phyloP scores from a whole-genome alignment of 192 early-diverging fungal species.

The Diversispora epigaea region DNA sequence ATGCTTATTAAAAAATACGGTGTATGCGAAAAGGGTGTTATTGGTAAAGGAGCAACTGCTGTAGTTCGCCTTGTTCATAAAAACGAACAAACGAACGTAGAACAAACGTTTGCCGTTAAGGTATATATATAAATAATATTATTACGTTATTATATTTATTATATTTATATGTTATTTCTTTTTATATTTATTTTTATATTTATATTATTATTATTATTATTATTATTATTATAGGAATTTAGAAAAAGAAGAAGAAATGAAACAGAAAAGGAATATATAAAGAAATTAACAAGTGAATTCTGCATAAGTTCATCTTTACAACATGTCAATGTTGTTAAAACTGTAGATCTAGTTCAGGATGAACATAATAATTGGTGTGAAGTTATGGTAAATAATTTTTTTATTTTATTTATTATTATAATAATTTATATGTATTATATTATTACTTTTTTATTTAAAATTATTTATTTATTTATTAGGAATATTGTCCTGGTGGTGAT shows the following conservation, averaged over 20 bases:
- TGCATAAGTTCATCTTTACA: conserved; percentile 90
- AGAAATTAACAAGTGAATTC: conserved; percentile 93
- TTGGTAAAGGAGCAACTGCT: conserved; percentile 90
- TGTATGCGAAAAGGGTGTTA: conserved; percentile 65
- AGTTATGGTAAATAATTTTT: conserved; percentile 58
- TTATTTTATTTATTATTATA: conserved; percentile 11
- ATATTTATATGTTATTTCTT: no score
- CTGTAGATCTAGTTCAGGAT: conserved; percentile 96
- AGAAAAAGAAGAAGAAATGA: conserved; percentile 81
- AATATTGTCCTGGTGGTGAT: conserved; percentile 93
- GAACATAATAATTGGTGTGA: conserved; percentile 79
- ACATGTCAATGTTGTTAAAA: conserved; percentile 88
- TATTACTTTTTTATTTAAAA: background rate
- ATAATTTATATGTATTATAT: background rate
- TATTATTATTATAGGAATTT: conserved; percentile 59
- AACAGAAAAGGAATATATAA: conserved; percentile 91
- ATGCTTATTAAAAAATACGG: conserved; percentile 82
- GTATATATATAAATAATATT: background rate
- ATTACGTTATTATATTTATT: no score
- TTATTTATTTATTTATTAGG: no score
- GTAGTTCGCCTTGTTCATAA: conserved; percentile 85
- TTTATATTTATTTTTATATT: no score
- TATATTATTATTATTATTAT: background rate
- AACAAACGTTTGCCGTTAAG: conserved; percentile 84
- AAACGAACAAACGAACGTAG: conserved; percentile 58